Evolutionary conservation across 176 grass and related monocot genomes (phyloP).

Genomic region (sorghum (Sorghum bicolor)): Sorghum_bicolor_NCBIv3 NC_012872.2:63982501-63983000

Average conservation of each 20-base stretch:
- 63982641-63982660: background rate
- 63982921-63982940: slow-evolving; percentile 86
- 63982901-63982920: slow-evolving; percentile 83
- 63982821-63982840: slow-evolving; percentile 83
- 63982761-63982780: slow-evolving; percentile 42
- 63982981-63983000: background rate
- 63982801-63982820: slow-evolving; percentile 71
- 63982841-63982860: slow-evolving; percentile 83
- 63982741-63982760: slow-evolving; percentile 51
- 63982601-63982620: background rate
- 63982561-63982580: background rate
- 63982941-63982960: background rate
- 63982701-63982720: slow-evolving; percentile 31
- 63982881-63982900: slow-evolving; percentile 83
- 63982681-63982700: background rate
- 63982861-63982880: slow-evolving; percentile 96
- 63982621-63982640: background rate
- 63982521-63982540: background rate
- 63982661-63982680: background rate
- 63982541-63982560: background rate
- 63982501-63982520: background rate
- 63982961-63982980: background rate
- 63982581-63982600: slow-evolving; percentile 4
- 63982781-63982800: slow-evolving; percentile 78
- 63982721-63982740: slow-evolving; percentile 1